phyloP scores from a whole-genome alignment of 148 eudicot genomes.

The Talinum fruticosum region DNA sequence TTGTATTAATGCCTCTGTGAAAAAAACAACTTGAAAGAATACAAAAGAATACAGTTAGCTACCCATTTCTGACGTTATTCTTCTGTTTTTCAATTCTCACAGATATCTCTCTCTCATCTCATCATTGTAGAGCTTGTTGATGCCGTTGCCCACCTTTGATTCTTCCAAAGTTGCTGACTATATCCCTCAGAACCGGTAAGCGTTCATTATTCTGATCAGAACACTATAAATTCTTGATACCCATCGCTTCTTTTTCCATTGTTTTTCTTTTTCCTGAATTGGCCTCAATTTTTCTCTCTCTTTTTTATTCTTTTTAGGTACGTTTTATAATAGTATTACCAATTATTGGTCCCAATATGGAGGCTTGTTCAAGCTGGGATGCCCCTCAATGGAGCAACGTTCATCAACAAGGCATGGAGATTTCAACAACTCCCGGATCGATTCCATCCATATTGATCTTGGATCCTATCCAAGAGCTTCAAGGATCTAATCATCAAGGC shows the following conservation, averaged over 20 bases:
- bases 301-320: background rate
- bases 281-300: background rate
- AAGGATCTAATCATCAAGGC: background rate
- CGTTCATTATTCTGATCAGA: background rate
- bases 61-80: conserved; percentile 1
- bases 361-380: background rate
- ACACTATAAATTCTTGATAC: background rate
- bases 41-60: conserved; percentile 3
- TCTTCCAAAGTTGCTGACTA: conserved; percentile 1
- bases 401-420: background rate
- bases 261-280: background rate
- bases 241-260: background rate
- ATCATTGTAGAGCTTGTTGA: background rate
- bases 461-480: background rate
- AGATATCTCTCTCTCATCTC: background rate
- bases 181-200: background rate
- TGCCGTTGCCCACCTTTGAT: background rate
- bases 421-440: background rate
- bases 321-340: background rate
- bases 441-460: background rate
- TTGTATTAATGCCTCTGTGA: background rate
- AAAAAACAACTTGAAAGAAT: background rate
- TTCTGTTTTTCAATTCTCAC: conserved; percentile 1
- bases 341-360: background rate
- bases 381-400: background rate